Conservation (phyloP, 2,329 filamentous ascomycete species). For the Hymenoscyphus repandus region DNA sequence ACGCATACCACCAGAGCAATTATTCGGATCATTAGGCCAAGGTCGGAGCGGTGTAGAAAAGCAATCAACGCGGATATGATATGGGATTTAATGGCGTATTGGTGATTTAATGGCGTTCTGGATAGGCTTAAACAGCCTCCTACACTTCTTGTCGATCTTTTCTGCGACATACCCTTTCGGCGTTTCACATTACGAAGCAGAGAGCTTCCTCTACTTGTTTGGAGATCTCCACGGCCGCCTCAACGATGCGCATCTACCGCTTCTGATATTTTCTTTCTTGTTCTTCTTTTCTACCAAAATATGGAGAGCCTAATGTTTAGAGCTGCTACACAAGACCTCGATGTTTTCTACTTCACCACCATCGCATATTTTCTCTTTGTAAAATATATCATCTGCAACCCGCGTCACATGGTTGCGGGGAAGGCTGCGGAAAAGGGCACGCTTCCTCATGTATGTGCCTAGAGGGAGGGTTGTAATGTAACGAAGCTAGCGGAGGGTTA, state of each 20-base stretch:
- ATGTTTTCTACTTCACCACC: conserved; percentile 4
- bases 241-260: conserved; percentile 7
- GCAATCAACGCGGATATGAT: conserved; percentile 28
- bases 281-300: conserved; percentile 17
- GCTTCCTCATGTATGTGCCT: too few relatives aligned
- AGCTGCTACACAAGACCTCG: conserved; percentile 21
- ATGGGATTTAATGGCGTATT: conserved; percentile 23
- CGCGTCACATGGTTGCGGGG: conserved; percentile 22
- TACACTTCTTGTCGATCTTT: conserved; percentile 20
- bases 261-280: conserved; percentile 10
- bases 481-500: too few relatives aligned
- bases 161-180: conserved; percentile 24
- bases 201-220: conserved; percentile 8
- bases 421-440: too few relatives aligned
- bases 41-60: conserved; percentile 26
- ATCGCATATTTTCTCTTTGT: conserved; percentile 25
- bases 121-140: conserved; percentile 22
- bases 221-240: conserved; percentile 18
- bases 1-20: conserved; percentile 56
- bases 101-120: conserved; percentile 27
- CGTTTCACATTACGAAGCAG: conserved; percentile 19
- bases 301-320: conserved; percentile 28
- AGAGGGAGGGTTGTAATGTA: too few relatives aligned
- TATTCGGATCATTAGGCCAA: conserved; percentile 30
- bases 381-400: conserved; percentile 23